Base-by-base conservation (phyloP, 805 yeast species). In the Saccharomyces kudriavzevii region DNA sequence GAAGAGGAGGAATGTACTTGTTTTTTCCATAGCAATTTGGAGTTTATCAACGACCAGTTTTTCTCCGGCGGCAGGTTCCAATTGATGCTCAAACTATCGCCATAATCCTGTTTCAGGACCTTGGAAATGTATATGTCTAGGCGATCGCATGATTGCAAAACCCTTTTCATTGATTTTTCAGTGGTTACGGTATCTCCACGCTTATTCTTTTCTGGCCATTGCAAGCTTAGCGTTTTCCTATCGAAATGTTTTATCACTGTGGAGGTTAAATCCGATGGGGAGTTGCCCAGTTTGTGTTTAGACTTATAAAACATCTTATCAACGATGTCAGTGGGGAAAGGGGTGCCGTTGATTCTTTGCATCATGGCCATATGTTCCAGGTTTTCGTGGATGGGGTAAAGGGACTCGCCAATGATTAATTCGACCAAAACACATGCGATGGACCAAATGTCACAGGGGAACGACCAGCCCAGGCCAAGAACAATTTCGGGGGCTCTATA, bases 401-500 rank as follows among this genome's bases (percentile, higher is more conserved):
- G 73, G 0, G 97, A 96, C 64, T 89, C 96, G 27, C 99, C 99
- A 20, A 95, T 89, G 40, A 88, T 84, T 49, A 94, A 72, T 71
- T 94, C 99, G 9, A 89, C 91, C 35, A 94, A 72, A 14, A 94
- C 89, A 69, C 98, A 92, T 0, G 97, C 99, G 47, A 94, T 77
- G 1, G 96, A 88, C 99, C 99, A 94, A 73, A 92, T 75, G 68
- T 94, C 99, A 69, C 98, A 92, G 0, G 97, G 96, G 62, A 80
- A 90, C 6, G 96, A 87, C 98, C 99, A 94, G 20, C 97, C 97
- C n/a, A 81, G 77, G 1, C 97, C 97, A 29, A 94, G 72, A 1
- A 92, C 89, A 58, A 94, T 90, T 68, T 94, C 99, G 0, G 99
- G 99, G 0, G 99, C 99, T 52, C 99, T 75, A 69, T 94, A 94